A percentile compares a stretch with the other conserved stretches of the same genome.
These are phyloP conservation scores for Holtermannia corniformis DNA, from an alignment of 768 basidiomycete species.

Conservation along the genomic window DNA sequence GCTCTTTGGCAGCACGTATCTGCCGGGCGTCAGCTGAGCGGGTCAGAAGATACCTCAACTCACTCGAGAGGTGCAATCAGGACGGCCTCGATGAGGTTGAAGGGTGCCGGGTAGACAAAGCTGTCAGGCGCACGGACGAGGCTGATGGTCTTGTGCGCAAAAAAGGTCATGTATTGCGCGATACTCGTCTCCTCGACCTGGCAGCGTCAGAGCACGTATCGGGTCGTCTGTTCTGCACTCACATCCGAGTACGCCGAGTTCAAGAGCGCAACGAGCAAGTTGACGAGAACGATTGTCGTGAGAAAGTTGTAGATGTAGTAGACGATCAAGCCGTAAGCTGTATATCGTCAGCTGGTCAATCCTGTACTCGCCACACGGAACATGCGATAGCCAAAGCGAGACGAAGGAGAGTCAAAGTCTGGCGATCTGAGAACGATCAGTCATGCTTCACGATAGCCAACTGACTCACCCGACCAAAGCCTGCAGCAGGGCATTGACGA, in stretches of 20 bases:
- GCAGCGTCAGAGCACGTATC: conserved; percentile 6
- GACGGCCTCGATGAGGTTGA: conserved; percentile 75
- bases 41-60: conserved; percentile 33
- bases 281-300: conserved; percentile 74
- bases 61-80: conserved; percentile 80
- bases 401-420: conserved; percentile 37
- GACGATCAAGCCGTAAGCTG: conserved; percentile 52
- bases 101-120: conserved; percentile 79
- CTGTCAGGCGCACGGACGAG: conserved; percentile 39
- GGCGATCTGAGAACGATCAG: conserved; percentile 29
- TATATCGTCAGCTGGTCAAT: background rate
- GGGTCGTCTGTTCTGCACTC: conserved; percentile 23
- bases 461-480: conserved; percentile 63
- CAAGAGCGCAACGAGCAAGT: conserved; percentile 91
- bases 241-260: conserved; percentile 85
- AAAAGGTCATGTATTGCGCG: conserved; percentile 55
- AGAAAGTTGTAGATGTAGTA: conserved; percentile 85
- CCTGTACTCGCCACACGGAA: background rate
- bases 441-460: background rate
- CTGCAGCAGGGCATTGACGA: conserved; percentile 66
- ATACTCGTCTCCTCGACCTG: conserved; percentile 54
- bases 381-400: conserved; percentile 38
- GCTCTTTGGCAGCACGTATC: conserved; percentile 45
- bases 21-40: conserved; percentile 18
- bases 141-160: conserved; percentile 63